Evolutionary conservation across 2,329 filamentous ascomycete genomes (phyloP).

Genomic region (Elsinoe australis): DNA sequence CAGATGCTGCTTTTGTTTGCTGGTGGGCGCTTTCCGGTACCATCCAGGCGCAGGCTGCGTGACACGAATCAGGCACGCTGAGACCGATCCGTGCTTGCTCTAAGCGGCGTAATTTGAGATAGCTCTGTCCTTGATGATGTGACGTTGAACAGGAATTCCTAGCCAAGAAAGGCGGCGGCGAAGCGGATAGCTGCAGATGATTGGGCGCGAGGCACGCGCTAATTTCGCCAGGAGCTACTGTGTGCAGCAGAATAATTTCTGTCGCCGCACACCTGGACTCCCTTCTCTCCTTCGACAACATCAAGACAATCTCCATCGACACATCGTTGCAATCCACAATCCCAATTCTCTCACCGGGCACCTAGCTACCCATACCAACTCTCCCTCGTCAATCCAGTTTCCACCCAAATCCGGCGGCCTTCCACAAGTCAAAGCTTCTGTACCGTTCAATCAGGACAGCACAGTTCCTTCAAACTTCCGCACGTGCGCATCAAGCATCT

Average conservation of each 20-base stretch:
- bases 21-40: neutral
- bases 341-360: conserved; percentile 29
- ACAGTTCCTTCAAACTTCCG: conserved; percentile 28
- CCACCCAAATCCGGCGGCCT: conserved; percentile 40
- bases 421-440: conserved; percentile 34
- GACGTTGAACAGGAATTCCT: conserved; percentile 4
- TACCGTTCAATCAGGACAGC: conserved; percentile 33
- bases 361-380: conserved; percentile 47
- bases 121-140: conserved; percentile 6
- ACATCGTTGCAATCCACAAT: conserved; percentile 19
- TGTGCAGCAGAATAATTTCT: conserved; percentile 15
- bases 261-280: conserved; percentile 19
- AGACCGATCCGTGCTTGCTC: conserved; percentile 8
- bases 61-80: conserved; percentile 7
- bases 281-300: conserved; percentile 24
- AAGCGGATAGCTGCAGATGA: conserved; percentile 7
- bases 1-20: conserved; percentile 1
- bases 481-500: conserved; percentile 32
- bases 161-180: conserved; percentile 10
- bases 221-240: conserved; percentile 16
- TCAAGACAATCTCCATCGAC: conserved; percentile 20
- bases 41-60: conserved; percentile 1
- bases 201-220: conserved; percentile 2
- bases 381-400: conserved; percentile 45
- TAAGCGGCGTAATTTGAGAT: conserved; percentile 3